Percentiles rank a stretch among this genome's conserved stretches.
phyloP scores from a whole-genome alignment of 257 asterid genomes.

The Primulina tabacum region DNA sequence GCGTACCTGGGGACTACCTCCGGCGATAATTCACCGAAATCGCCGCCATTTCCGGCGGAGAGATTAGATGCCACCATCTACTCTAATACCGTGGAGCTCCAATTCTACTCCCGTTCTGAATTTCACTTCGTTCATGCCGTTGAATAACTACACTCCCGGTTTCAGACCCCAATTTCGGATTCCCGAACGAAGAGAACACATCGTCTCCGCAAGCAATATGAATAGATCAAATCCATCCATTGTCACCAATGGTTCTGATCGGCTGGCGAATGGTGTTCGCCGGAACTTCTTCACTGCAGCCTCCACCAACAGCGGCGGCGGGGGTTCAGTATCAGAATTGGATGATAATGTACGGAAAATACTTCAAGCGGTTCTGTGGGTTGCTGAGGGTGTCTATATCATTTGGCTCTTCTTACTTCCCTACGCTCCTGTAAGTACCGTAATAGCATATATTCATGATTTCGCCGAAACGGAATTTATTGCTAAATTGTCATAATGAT shows the following conservation, averaged over 20 bases:
- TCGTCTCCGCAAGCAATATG: conserved; percentile 17
- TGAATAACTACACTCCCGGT: conserved; percentile 5
- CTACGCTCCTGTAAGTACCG: conserved; percentile 73
- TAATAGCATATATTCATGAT: background rate
- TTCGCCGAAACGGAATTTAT: too few species aligned
- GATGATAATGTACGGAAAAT: conserved; percentile 48
- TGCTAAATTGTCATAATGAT: too few species aligned
- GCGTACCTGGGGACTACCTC: background rate
- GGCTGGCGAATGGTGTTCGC: conserved; percentile 23
- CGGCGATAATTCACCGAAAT: conserved; percentile 3
- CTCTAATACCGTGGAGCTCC: conserved; percentile 20
- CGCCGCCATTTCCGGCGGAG: conserved; percentile 9
- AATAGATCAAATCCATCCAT: background rate
- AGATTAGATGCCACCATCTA: conserved; percentile 23
- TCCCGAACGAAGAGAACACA: conserved; percentile 14
- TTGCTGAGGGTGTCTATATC: conserved; percentile 63
- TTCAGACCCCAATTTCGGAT: conserved; percentile 4
- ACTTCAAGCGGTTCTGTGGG: conserved; percentile 56
- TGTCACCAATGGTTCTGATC: conserved; percentile 3
- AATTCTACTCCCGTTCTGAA: conserved; percentile 15
- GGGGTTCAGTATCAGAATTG: conserved; percentile 41
- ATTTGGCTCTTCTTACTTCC: conserved; percentile 95
- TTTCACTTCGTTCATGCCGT: conserved; percentile 17
- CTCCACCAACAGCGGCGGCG: conserved; percentile 41
- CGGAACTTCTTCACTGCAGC: conserved; percentile 23